phyloP scores from a whole-genome alignment of 495 filamentous ascomycete species.

The Geopyxis carbonaria region DNA sequence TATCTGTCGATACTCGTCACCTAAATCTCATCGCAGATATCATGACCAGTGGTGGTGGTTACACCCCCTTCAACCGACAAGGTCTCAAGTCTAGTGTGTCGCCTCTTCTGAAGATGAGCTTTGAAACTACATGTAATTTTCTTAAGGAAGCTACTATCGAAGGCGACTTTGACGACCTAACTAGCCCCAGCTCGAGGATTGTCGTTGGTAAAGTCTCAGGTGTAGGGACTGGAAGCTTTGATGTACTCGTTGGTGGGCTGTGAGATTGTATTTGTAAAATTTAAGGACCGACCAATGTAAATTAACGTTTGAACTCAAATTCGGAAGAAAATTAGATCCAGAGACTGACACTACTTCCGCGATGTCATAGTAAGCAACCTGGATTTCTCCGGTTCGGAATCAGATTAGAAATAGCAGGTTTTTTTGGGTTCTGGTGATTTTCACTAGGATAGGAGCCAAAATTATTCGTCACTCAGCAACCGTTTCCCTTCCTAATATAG shows the following conservation, averaged over 20 bases:
- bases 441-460: too few relatives aligned
- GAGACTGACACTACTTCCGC: too few relatives aligned
- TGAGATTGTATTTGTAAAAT: background rate
- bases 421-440: too few relatives aligned
- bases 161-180: constrained; percentile 74
- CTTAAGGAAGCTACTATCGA: constrained; percentile 81
- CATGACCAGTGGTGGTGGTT: constrained; percentile 82
- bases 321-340: too few relatives aligned
- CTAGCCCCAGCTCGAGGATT: constrained; percentile 70
- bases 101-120: constrained; percentile 95
- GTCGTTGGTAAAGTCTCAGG: constrained; percentile 66
- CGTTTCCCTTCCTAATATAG: too few relatives aligned
- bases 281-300: too few relatives aligned
- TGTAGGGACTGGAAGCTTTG: constrained; percentile 82
- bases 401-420: too few relatives aligned
- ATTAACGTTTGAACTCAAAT: too few relatives aligned
- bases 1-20: constrained; percentile 81
- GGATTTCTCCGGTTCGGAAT: too few relatives aligned
- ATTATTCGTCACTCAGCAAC: too few relatives aligned
- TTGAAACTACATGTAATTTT: constrained; percentile 90
- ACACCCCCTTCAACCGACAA: constrained; percentile 77
- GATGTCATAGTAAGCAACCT: too few relatives aligned
- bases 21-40: constrained; percentile 89
- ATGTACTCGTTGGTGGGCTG: constrained; percentile 50
- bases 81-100: constrained; percentile 67